Percentiles rank a stretch among this genome's conserved stretches.
Conservation (phyloP, 2,329 filamentous ascomycete genomes). For the Diaporthe nobilis region DNA sequence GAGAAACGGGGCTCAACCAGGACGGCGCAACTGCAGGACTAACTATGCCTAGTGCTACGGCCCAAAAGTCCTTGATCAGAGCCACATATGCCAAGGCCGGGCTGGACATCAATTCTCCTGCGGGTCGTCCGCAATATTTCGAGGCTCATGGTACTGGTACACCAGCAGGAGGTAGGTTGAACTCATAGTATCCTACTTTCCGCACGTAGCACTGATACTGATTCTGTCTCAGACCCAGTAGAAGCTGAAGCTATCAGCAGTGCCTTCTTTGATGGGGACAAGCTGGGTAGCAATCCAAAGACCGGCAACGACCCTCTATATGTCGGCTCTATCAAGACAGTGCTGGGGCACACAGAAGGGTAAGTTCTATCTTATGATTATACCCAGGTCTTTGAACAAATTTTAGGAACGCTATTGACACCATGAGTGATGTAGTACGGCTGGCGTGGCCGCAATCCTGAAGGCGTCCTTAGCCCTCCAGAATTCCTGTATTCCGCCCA, state of each 20-base stretch:
- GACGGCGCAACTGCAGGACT: constrained; percentile 62
- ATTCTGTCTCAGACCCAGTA: constrained; percentile 43
- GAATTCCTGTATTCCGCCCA: constrained; percentile 53
- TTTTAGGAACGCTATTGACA: neutral
- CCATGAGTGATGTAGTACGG: constrained; percentile 51
- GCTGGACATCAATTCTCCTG: constrained; percentile 47
- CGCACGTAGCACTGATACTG: neutral
- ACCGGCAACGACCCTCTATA: constrained; percentile 40
- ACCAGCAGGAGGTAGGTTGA: constrained; percentile 3
- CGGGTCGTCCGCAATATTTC: constrained; percentile 52
- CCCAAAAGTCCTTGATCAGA: constrained; percentile 57
- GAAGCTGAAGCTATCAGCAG: constrained; percentile 53
- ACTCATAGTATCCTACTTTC: neutral
- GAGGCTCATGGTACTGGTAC: constrained; percentile 54
- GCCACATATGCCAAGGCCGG: constrained; percentile 56
- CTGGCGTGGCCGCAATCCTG: constrained; percentile 58
- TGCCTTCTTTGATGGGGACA: constrained; percentile 46
- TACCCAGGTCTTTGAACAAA: neutral
- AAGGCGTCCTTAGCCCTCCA: constrained; percentile 54
- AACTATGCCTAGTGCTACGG: constrained; percentile 59
- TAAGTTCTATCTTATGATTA: neutral
- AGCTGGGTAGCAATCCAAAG: neutral
- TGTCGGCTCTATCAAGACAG: constrained; percentile 52
- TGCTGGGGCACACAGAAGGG: constrained; percentile 59
- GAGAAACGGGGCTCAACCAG: constrained; percentile 57